Evolutionary conservation across 2,329 filamentous ascomycete genomes (phyloP).

Genomic region (Colletotrichum eremochloae): DNA sequence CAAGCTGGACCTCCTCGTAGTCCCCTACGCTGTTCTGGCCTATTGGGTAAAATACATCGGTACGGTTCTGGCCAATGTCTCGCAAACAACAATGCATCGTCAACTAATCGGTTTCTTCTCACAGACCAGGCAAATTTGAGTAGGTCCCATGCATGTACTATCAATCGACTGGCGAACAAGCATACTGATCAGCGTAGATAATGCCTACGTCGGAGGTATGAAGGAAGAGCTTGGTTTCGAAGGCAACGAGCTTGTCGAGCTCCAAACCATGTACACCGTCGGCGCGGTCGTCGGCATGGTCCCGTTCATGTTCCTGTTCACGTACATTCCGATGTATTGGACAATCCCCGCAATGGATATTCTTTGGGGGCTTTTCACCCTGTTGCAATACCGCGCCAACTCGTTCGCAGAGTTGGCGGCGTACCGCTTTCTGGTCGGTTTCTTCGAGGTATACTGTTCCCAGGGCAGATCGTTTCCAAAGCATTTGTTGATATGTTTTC

Average conservation of each 20-base stretch:
- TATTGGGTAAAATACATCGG: conserved; percentile 49
- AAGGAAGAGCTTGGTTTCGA: conserved; percentile 46
- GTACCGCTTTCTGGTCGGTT: conserved; percentile 52
- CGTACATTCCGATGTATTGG: conserved; percentile 49
- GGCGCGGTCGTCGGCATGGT: conserved; percentile 47
- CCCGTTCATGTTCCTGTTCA: conserved; percentile 50
- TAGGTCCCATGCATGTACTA: background rate
- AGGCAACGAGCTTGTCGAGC: conserved; percentile 47
- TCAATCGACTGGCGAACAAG: background rate
- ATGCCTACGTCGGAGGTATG: conserved; percentile 50
- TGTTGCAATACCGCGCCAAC: conserved; percentile 53
- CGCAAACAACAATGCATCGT: too few relatives aligned
- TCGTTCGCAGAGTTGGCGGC: conserved; percentile 45
- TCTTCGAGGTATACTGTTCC: conserved; percentile 44
- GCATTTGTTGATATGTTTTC: conserved; percentile 55
- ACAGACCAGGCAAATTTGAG: conserved; percentile 49
- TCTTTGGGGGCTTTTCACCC: conserved; percentile 68
- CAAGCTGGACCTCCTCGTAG: conserved; percentile 57
- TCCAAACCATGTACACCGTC: conserved; percentile 47
- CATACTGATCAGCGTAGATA: conserved; percentile 57
- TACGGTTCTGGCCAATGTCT: background rate
- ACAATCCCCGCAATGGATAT: conserved; percentile 55
- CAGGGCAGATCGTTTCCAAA: conserved; percentile 52
- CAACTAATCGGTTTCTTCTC: background rate
- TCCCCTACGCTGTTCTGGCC: conserved; percentile 50